A percentile compares a stretch with the other conserved stretches of the same genome.
phyloP scores from a whole-genome alignment of 1,284 basidiomycete genomes.

The Phellopilus nigrolimitatus region DNA sequence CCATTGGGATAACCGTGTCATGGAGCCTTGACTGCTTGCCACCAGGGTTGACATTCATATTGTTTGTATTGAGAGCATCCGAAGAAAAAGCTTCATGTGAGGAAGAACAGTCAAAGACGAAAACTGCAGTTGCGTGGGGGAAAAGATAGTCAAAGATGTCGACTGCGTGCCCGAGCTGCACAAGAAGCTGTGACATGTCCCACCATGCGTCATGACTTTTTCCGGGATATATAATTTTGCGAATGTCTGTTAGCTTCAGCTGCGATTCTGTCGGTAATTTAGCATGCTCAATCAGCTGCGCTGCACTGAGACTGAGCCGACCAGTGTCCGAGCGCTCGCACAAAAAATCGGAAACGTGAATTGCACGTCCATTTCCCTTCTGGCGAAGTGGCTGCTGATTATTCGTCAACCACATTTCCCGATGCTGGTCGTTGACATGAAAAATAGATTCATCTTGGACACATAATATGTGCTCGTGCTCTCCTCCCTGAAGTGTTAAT shows the following conservation, averaged over 20 bases:
- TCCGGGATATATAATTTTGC: conserved; percentile 22
- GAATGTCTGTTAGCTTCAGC: conserved; percentile 18
- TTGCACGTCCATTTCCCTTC: conserved; percentile 26
- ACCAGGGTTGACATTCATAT: conserved; percentile 26
- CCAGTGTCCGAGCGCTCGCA: conserved; percentile 22
- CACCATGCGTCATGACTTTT: conserved; percentile 23
- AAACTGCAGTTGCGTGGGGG: conserved; percentile 18
- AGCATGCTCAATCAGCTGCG: conserved; percentile 21
- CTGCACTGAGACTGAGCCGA: conserved; percentile 20
- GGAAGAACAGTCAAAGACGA: conserved; percentile 25
- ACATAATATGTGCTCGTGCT: conserved; percentile 24
- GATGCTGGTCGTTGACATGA: conserved; percentile 24
- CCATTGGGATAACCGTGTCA: conserved; percentile 21
- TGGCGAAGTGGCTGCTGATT: conserved; percentile 24
- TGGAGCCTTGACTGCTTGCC: conserved; percentile 21
- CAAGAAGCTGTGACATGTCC: conserved; percentile 20
- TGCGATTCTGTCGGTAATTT: conserved; percentile 20
- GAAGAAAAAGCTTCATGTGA: conserved; percentile 22
- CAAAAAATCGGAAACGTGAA: conserved; percentile 30
- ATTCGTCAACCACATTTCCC: conserved; percentile 24
- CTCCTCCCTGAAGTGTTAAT: conserved; percentile 20
- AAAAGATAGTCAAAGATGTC: conserved; percentile 19
- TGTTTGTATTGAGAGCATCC: conserved; percentile 24
- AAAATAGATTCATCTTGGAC: conserved; percentile 27
- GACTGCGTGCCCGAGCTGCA: conserved; percentile 16